Base-by-base conservation (phyloP, 1,139 yeast genomes). In the Wickerhamomyces sp. region DNA sequence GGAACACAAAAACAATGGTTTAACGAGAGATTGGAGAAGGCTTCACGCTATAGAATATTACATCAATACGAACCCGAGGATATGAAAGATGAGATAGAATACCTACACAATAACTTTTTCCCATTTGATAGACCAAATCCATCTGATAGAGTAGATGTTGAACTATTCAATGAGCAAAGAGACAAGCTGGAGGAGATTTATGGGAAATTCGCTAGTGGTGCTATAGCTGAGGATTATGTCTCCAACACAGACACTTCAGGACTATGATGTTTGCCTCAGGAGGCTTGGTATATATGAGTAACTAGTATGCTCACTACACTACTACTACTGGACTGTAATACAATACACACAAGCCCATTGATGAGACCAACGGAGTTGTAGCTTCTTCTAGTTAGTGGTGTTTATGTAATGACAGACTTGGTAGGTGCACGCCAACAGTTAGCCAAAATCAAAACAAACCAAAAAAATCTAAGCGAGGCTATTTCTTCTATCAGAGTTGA, bases 1-100 rank as follows among this genome's bases (percentile, higher is more conserved):
- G 42, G 42, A n/a, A 18, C 11, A 2, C 50, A 47, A 39, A 23
- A 26, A 29, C 10, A 27, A 14, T 45, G 48, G 48, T 10, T 27
- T 11, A 29, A 9, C 3, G 14, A 43, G 10, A 38, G 47, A 18
- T 13, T 45, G 4, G 41, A 27, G n/a, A 15, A 31, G 34, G 36
- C 34, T 8, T 30, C 34, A 10, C 31, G 31, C 1, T 30, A 30
- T 18, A 43, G 45, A 39, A 36, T 23, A 7, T 13, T 39, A 7
- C 40, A 43, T 15, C 45, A 43, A 10, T 43, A 29, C 18, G 45
- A 39, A 26, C 27, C 40, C 10, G 15, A 7, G 4, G 15, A 15
- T 6, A 34, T 34, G 11, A 27, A 27, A 26, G 34, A 13, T 11
- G 40, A 33, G 11, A 41, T 37, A 1, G 34, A 32, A 7, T n/a